Conservation (phyloP, 2,329 filamentous ascomycete genomes). For the Epichloe aotearoae region DNA sequence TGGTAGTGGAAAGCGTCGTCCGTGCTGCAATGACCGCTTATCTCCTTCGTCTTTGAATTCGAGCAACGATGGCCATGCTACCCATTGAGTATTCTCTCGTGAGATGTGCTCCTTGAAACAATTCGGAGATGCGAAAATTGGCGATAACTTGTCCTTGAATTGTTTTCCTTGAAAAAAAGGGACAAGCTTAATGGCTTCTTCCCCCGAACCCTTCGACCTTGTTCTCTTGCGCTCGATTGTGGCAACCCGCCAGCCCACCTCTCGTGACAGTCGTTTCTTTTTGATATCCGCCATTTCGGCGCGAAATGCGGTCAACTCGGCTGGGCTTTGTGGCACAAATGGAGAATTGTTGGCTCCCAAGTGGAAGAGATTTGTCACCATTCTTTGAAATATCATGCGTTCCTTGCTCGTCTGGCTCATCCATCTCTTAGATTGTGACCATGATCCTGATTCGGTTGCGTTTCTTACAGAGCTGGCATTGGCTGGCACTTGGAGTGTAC, state of each 20-base stretch:
- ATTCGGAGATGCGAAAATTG: conserved; percentile 19
- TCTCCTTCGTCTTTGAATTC: conserved; percentile 25
- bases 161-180: conserved; percentile 15
- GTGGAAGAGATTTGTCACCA: conserved; percentile 21
- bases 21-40: conserved; percentile 11
- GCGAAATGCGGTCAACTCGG: conserved; percentile 21
- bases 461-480: not conserved
- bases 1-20: conserved; percentile 21
- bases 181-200: conserved; percentile 2
- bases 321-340: conserved; percentile 22
- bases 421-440: conserved; percentile 28
- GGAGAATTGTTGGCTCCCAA: conserved; percentile 24
- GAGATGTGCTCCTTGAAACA: conserved; percentile 19
- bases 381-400: conserved; percentile 21
- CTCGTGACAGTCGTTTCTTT: conserved; percentile 13
- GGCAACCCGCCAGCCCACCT: conserved; percentile 13
- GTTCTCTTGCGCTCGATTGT: conserved; percentile 9
- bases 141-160: conserved; percentile 17
- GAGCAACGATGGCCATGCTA: conserved; percentile 22
- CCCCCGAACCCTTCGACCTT: not conserved
- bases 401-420: conserved; percentile 21
- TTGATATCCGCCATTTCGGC: conserved; percentile 16
- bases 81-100: conserved; percentile 7
- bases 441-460: conserved; percentile 14
- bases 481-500: not conserved